Evolutionary conservation across 169 alveolate species (phyloP), one percentile per base, ranked within the genome.

Genomic region (Eimeria maxima): DNA sequence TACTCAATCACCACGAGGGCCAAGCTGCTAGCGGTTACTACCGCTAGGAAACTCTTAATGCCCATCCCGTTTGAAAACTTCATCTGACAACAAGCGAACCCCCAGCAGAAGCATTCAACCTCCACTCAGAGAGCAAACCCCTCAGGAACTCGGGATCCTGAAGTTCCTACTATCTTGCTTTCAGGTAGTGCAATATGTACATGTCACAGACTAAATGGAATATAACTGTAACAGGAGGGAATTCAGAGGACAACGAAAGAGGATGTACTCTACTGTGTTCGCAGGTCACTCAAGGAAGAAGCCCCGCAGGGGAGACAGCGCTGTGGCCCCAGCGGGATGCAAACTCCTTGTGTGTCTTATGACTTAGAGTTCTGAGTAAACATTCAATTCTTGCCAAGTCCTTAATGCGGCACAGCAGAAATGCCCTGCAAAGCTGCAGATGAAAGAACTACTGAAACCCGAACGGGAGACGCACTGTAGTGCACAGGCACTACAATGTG

Each of bases 241-340:
- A 7, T 65, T 27, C 53, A 73, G 24, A 73, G 38, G 13, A 22
- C 47, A 69, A 69, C 44, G 27, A 10, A 42, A 38, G 84, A 73
- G 47, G 14, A 14, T 20, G 84, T 29, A 73, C 50, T 73, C 33
- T 38, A 8, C 22, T 22, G 84, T 20, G 53, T 73, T 73, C 4
- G 84, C 84, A 73, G 84, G 84, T 73, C 84, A 73, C 84, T 73
- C 84, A 20, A 5, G 53, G 53, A 73, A 20, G 84, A 3, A 42
- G 53, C 84, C 84, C 84, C 84, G 84, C 84, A 73, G 84, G 74
- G 55, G 84, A 73, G 84, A 73, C 57, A 27, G 55, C 84, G 84
- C 84, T 10, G 84, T 55, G 47, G 47, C 55, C 38, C 84, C 84
- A 33, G 55, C 55, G 29, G 84, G 55, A 73, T 55, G 55, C 57